These are phyloP conservation scores for Serpula lacrymans DNA, from an alignment of 768 basidiomycete genomes.

Conservation along the genomic window DNA sequence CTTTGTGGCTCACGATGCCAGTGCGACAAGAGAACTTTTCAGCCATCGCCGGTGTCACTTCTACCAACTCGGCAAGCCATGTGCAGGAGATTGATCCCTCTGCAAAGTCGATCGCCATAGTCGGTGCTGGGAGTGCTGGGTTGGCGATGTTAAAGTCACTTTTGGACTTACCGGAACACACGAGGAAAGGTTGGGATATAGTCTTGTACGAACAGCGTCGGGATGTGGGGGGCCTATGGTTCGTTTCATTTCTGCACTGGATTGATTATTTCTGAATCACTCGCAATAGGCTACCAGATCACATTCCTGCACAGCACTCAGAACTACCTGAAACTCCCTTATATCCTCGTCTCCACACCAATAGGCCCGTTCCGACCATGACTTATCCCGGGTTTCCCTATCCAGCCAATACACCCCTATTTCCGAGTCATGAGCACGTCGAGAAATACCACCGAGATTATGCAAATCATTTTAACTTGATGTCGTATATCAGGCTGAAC, in stretches of 20 bases:
- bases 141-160: constrained; percentile 50
- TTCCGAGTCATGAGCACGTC: constrained; percentile 44
- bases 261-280: not conserved
- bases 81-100: no score
- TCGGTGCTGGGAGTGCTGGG: constrained; percentile 58
- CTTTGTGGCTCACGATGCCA: no score
- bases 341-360: constrained; percentile 52
- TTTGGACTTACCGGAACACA: constrained; percentile 42
- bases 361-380: constrained; percentile 56
- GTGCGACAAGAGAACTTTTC: no score
- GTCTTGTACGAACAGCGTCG: constrained; percentile 51
- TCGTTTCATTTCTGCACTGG: constrained; percentile 1
- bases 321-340: constrained; percentile 50
- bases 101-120: constrained; percentile 52
- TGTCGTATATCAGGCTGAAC: constrained; percentile 37
- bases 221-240: constrained; percentile 59
- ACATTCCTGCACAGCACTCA: constrained; percentile 34
- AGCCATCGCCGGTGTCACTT: no score
- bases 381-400: constrained; percentile 55
- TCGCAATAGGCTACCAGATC: constrained; percentile 31
- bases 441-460: constrained; percentile 45
- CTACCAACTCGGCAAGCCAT: no score
- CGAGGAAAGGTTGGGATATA: constrained; percentile 39
- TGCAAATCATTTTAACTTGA: constrained; percentile 36
- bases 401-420: constrained; percentile 47